phyloP scores from a whole-genome alignment of 2,329 filamentous ascomycete species.

The Helminthosporium solani region DNA sequence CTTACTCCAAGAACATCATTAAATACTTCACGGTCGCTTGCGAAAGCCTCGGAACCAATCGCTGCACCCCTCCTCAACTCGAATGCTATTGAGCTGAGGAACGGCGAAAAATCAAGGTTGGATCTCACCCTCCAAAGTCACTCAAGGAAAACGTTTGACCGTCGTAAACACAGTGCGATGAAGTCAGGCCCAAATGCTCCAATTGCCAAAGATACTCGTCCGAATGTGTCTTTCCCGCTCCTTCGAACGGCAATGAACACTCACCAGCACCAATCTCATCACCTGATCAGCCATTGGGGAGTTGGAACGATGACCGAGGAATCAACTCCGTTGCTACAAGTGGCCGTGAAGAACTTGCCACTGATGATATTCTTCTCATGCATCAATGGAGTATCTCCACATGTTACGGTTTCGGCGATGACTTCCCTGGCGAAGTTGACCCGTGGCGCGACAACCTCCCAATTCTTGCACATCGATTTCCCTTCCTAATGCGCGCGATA shows the following conservation, averaged over 20 bases:
- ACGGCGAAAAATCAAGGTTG: slow-evolving; percentile 16
- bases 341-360: too few relatives aligned
- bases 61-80: neutral
- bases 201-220: slow-evolving; percentile 18
- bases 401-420: slow-evolving; percentile 18
- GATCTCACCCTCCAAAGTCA: neutral
- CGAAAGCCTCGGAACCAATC: neutral
- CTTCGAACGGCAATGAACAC: neutral
- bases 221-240: slow-evolving; percentile 15
- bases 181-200: slow-evolving; percentile 18
- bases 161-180: slow-evolving; percentile 16
- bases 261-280: slow-evolving; percentile 4
- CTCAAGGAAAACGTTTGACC: neutral
- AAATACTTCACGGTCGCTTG: too few relatives aligned
- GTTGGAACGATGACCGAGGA: slow-evolving; percentile 2
- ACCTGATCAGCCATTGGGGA: neutral
- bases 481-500: slow-evolving; percentile 23
- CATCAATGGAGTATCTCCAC: slow-evolving; percentile 21
- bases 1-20: too few relatives aligned
- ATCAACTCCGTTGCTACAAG: too few relatives aligned
- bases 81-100: neutral
- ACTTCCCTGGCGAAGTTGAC: slow-evolving; percentile 5
- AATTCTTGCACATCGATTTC: slow-evolving; percentile 10
- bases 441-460: slow-evolving; percentile 14
- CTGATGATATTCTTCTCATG: slow-evolving; percentile 14